Percentiles rank a stretch among this genome's conserved stretches.
Evolutionary conservation across 139 green algal genomes (phyloP).

Genomic region (Coelastrella sp.): DNA sequence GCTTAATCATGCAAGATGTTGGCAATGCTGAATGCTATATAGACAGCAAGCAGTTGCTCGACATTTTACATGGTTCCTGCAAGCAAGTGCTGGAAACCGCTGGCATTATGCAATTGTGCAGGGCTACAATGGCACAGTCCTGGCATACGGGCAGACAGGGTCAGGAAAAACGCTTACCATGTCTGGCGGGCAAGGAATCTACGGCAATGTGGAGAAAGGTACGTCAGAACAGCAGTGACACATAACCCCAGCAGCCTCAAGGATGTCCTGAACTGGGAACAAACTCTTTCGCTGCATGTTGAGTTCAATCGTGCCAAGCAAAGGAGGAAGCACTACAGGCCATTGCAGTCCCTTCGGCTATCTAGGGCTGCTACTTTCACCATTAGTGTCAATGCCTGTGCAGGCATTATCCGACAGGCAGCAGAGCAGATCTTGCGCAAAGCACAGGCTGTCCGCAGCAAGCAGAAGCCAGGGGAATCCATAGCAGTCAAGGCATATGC

Average conservation of each 20-base stretch:
- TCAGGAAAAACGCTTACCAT: constrained; percentile 85
- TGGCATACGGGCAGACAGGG: constrained; percentile 84
- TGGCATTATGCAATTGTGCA: constrained; percentile 51
- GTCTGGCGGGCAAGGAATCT: constrained; percentile 70
- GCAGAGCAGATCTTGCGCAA: constrained; percentile 66
- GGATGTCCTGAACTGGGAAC: too few species aligned
- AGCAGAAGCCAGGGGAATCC: constrained; percentile 70
- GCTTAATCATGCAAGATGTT: background rate
- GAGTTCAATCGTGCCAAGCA: too few species aligned
- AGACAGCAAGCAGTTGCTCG: background rate
- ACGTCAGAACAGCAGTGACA: too few species aligned
- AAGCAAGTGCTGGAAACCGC: too few species aligned
- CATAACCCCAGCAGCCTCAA: too few species aligned
- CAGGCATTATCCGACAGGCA: constrained; percentile 71
- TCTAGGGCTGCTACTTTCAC: too few species aligned
- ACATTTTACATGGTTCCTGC: too few species aligned
- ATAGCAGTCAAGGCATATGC: constrained; percentile 59
- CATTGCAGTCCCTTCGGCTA: too few species aligned
- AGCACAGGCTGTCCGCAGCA: constrained; percentile 55
- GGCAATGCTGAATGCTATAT: background rate
- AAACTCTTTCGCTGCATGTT: too few species aligned
- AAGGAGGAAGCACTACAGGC: too few species aligned
- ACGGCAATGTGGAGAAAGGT: constrained; percentile 68
- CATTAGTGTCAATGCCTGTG: too few species aligned
- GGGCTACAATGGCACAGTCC: constrained; percentile 82